A percentile compares a stretch with the other conserved stretches of the same genome.
phyloP scores from a whole-genome alignment of 768 basidiomycete species.

The Heimioporus sp. region DNA sequence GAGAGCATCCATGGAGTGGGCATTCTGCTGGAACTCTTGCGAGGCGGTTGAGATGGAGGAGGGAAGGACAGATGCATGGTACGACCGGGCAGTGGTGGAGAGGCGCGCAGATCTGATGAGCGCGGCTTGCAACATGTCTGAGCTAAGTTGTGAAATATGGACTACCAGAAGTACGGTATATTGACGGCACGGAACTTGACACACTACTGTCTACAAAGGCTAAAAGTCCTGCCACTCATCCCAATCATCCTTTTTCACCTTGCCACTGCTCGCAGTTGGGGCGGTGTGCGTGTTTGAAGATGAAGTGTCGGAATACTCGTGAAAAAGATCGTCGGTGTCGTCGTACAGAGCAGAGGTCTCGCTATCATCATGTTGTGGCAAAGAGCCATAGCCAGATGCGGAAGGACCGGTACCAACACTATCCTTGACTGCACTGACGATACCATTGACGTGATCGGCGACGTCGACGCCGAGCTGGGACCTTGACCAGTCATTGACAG shows the following conservation, averaged over 20 bases:
- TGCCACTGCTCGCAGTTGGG: constrained; percentile 9
- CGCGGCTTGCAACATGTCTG: constrained; percentile 20
- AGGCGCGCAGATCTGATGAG: constrained; percentile 12
- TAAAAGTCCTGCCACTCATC: constrained; percentile 85
- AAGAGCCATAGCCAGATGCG: constrained; percentile 48
- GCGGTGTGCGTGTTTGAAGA: constrained; percentile 12
- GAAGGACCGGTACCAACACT: constrained; percentile 54
- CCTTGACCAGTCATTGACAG: constrained; percentile 78
- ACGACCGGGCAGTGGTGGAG: constrained; percentile 32
- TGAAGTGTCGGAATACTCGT: constrained; percentile 27
- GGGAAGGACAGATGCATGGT: constrained; percentile 75
- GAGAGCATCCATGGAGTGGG: constrained; percentile 66
- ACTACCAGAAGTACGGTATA: not conserved
- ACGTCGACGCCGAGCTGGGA: constrained; percentile 82
- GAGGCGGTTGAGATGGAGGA: constrained; percentile 66
- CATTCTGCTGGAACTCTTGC: constrained; percentile 67
- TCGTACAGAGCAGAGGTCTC: constrained; percentile 67
- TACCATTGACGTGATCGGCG: constrained; percentile 68
- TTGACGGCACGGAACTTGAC: constrained; percentile 22
- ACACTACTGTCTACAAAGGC: constrained; percentile 10
- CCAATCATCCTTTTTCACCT: constrained; percentile 55
- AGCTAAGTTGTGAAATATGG: not conserved
- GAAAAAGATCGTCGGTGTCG: constrained; percentile 61
- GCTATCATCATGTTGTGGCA: constrained; percentile 44
- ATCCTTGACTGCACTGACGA: constrained; percentile 64